These are phyloP conservation scores for Adansonia rubrostipa DNA, from an alignment of 441 rosid genomes.

Conservation along the genomic window DNA sequence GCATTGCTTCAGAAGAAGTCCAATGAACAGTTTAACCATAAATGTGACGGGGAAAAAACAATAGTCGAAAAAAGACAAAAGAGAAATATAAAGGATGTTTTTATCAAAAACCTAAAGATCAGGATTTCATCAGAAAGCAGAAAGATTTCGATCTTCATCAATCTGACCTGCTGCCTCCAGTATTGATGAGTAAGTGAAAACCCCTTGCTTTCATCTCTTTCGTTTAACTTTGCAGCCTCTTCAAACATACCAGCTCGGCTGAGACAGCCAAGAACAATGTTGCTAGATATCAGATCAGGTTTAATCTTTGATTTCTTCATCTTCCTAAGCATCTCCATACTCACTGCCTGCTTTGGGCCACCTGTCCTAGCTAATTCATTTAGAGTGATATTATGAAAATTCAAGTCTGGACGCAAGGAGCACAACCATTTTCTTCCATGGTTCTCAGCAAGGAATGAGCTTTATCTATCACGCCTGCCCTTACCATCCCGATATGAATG, in stretches of 20 bases:
- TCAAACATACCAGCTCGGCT: constrained; percentile 92
- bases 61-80: not conserved
- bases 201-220: constrained; percentile 79
- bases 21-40: too few relatives aligned
- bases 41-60: too few relatives aligned
- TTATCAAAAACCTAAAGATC: not conserved
- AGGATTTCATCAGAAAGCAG: constrained; percentile 30
- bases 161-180: constrained; percentile 91
- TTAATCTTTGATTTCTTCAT: constrained; percentile 60
- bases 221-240: constrained; percentile 85
- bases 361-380: constrained; percentile 84
- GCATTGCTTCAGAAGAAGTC: too few relatives aligned
- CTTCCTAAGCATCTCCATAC: constrained; percentile 57
- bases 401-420: constrained; percentile 51
- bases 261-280: constrained; percentile 80
- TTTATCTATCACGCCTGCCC: constrained; percentile 78
- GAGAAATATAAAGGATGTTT: not conserved
- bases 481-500: constrained; percentile 76
- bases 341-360: constrained; percentile 52
- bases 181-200: constrained; percentile 81
- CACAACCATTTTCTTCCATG: constrained; percentile 77
- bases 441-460: constrained; percentile 70
- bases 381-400: constrained; percentile 79
- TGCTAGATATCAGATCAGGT: constrained; percentile 82
- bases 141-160: constrained; percentile 49